Percentiles rank a stretch among this genome's conserved stretches.
Evolutionary conservation across 495 filamentous ascomycete genomes (phyloP).

Genomic region (Tuber melanosporum): DNA sequence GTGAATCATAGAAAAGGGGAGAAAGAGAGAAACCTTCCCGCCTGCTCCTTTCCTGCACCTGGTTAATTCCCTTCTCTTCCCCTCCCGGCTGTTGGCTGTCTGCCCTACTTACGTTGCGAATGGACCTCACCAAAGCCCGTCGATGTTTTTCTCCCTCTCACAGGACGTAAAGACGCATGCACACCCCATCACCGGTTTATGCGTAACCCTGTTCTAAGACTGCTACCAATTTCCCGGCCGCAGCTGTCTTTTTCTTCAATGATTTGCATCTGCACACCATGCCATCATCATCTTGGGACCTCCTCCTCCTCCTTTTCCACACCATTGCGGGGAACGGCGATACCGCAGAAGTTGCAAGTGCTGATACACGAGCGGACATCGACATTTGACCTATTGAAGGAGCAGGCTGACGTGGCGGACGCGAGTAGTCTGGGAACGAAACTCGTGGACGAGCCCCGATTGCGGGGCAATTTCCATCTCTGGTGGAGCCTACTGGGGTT

Average conservation of each 20-base stretch:
- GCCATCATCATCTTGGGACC: constrained; percentile 14
- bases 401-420: constrained; percentile 24
- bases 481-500: constrained; percentile 36
- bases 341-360: background rate
- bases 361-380: constrained; percentile 3
- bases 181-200: constrained; percentile 33
- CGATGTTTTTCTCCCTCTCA: background rate
- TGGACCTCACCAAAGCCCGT: background rate
- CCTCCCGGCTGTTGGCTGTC: background rate
- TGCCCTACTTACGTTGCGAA: background rate
- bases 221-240: constrained; percentile 10
- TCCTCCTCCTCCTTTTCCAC: background rate
- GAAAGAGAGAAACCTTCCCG: background rate
- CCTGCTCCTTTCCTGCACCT: background rate
- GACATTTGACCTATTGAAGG: constrained; percentile 17
- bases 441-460: constrained; percentile 28
- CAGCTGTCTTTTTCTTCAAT: constrained; percentile 8
- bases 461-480: constrained; percentile 16
- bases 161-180: constrained; percentile 17
- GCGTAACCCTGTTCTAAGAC: constrained; percentile 36
- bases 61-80: background rate
- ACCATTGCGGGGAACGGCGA: background rate
- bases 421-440: constrained; percentile 14
- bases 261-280: constrained; percentile 24
- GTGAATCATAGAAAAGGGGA: background rate